Base-by-base conservation (phyloP, 1,139 yeast species). In the Hansenula lynferdii region DNA sequence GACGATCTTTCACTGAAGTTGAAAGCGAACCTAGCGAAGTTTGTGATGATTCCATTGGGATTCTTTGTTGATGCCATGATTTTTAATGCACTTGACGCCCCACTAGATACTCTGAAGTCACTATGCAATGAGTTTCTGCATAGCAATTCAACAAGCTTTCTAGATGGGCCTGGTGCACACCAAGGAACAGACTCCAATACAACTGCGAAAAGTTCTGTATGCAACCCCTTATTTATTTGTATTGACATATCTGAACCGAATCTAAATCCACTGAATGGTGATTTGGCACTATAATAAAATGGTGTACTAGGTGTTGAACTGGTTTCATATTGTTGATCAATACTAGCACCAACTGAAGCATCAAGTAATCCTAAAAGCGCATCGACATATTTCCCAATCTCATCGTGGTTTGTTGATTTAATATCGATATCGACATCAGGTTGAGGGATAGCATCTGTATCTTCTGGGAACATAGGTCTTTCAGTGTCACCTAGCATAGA, bases 21-120 rank as follows among this genome's bases (percentile, higher is more conserved):
- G 59, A 89, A 87, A 4, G 96, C 85, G 44, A 78, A 77, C 49
- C 85, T 81, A 0, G 96, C 86, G 64, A 80, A 87, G 21, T 78
- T 73, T 1, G 86, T 81, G 34, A 89, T 73, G 36, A 89, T 67
- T 5, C 76, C 71, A 40, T 83, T 76, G 1, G 96, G 87, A 48
- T 85, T 85, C 46, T 75, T 77, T 38, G 77, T 76, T 4, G 80
- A 67, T 1, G 94, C 90, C 32, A 87, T 61, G 24, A 72, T 68
- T 47, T 76, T 80, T 41, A 90, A 65, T 1, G 95, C 77, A 29
- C 64, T 66, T 11, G 78, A 65, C 1, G 94, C 75, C 25, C 90
- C 81, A 20, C 65, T 63, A 1, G 92, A 70, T 12, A 90, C 78
- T 14, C 72, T 64, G 11, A 64, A 62, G 50, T 83, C 81, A 2